Percentiles rank a stretch among this genome's conserved stretches.
Conservation (phyloP, 2,329 filamentous ascomycete genomes). For the Geosmithia morbida region DNA sequence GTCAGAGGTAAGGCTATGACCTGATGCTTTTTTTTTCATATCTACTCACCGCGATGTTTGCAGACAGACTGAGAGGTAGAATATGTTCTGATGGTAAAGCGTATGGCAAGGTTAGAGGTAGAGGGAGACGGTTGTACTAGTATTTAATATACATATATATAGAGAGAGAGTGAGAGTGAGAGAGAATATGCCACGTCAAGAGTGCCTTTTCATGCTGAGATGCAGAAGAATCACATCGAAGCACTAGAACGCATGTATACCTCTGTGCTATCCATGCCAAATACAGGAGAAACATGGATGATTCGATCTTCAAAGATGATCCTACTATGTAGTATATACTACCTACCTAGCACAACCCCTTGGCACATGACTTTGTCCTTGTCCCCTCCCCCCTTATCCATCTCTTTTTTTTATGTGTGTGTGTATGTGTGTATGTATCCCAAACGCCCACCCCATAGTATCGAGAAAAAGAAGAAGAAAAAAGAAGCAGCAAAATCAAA, state of each 20-base stretch:
- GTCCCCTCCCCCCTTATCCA: not conserved
- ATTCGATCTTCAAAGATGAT: not conserved
- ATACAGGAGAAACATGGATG: not conserved
- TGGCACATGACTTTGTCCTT: too few species aligned
- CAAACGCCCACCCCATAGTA: not conserved
- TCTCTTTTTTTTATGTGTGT: not conserved
- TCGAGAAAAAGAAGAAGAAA: not conserved
- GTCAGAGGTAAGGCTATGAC: conserved; percentile 2
- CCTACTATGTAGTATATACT: not conserved
- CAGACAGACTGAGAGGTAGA: not conserved
- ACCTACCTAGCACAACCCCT: too few species aligned
- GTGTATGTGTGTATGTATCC: too few species aligned
- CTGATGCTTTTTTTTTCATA: not conserved
- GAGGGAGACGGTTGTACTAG: too few species aligned
- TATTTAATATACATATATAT: too few species aligned
- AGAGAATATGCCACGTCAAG: too few species aligned
- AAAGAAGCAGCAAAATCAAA: conserved; percentile 1
- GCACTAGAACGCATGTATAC: too few species aligned
- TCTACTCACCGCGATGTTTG: not conserved
- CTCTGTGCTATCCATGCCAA: too few species aligned
- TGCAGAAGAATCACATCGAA: too few species aligned
- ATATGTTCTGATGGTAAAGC: not conserved
- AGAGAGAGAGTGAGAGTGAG: too few species aligned
- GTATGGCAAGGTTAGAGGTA: too few species aligned
- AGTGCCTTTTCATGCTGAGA: too few species aligned